Evolutionary conservation across 192 early-diverging fungal species (phyloP), one percentile per base, ranked within the genome.

Genomic region (Obelidium mucronatum): DNA sequence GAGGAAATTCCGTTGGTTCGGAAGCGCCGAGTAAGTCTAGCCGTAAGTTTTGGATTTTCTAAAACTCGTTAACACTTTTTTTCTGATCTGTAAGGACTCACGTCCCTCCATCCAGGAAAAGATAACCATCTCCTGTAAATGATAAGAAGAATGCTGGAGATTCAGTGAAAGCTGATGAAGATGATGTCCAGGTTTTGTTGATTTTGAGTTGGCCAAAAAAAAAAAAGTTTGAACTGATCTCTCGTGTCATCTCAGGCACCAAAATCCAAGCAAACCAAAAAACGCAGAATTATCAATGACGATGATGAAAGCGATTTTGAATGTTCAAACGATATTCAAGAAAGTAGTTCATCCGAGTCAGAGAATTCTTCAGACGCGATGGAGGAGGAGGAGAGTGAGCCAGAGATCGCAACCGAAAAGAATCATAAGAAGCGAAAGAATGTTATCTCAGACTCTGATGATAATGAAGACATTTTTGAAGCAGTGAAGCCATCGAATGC

Each of bases 261-360:
- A 48, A 48, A 15, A 15, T 6, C 44, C 8, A 48, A 19, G 8
- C 31, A 1, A 35, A 30, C 3, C 37, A 34, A 35, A 19, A 65
- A 65, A 26, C 63, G 63, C 34, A 39, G 19, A 2, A 40, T 65
- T 36, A 37, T 65, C 26, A n/a, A n/a, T n/a, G n/a, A n/a, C n/a
- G 63, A 65, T 19, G 63, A 65, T 26, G 63, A 65, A 15, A 65
- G 63, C 26, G 63, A 65, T 36, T 65, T 65, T 65, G 63, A 65
- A 39, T 8, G 6, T n/a, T 24, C 3, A 22, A 13, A 61, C 24
- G 30, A 26, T 17, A 61, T 22, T 2, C 24, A 61, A 15, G n/a
- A 1, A 15, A 31, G 33, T 28, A 61, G 59, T 24, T 17, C 33
- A 8, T 26, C 58, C 13, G 58, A 17, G 1, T 24, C 24, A 33